Percentiles rank a stretch among this genome's conserved stretches.
Evolutionary conservation across 441 rosid species (phyloP).

Genomic region (Euphorbia schlechtendalii): DNA sequence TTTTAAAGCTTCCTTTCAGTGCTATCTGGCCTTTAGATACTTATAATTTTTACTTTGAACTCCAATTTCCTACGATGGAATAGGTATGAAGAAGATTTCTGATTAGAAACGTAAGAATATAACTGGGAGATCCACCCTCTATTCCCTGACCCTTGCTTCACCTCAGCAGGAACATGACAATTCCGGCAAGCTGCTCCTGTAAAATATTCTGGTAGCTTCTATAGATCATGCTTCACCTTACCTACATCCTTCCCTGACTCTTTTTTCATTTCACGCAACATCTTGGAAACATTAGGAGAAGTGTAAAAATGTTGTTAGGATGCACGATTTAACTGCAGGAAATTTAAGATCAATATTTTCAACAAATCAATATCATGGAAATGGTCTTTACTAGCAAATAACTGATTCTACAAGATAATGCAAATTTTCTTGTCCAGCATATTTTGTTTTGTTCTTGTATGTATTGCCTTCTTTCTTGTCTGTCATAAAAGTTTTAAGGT

Average conservation of each 20-base stretch:
- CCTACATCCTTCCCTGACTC: not conserved
- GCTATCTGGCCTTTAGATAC: not conserved
- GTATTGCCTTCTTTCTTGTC: not conserved
- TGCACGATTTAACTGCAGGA: constrained; percentile 1
- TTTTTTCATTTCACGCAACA: not conserved
- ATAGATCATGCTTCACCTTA: not conserved
- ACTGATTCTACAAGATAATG: not conserved
- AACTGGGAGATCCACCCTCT: not conserved
- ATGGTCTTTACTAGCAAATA: not conserved
- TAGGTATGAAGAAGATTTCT: not conserved
- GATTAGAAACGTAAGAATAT: not conserved
- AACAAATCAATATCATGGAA: not conserved
- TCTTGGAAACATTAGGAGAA: not conserved
- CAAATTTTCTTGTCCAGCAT: not conserved
- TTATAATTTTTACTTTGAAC: not conserved
- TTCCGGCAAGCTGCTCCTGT: not conserved
- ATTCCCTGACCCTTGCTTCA: not conserved
- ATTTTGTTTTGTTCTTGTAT: not conserved
- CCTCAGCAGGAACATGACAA: not conserved
- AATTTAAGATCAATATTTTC: constrained; percentile 2
- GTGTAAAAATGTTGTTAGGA: not conserved
- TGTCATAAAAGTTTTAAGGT: not conserved
- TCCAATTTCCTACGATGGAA: not conserved
- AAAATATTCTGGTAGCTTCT: not conserved
- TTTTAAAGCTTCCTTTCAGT: not conserved